Evolutionary conservation across 148 eudicot species (phyloP), one percentile per base, ranked within the genome.

Genomic region (Vaccinium macrocarpon): DNA sequence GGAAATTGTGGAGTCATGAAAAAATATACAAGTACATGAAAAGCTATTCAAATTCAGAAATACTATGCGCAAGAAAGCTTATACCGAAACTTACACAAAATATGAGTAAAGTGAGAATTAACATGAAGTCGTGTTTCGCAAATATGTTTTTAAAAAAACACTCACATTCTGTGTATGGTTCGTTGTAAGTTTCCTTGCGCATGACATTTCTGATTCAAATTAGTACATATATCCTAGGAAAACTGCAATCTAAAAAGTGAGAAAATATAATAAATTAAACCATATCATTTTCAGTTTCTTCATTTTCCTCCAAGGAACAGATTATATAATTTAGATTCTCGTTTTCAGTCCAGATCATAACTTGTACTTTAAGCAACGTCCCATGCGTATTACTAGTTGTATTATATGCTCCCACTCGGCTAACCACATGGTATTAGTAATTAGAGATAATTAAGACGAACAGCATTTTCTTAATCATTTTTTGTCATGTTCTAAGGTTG

Each of bases 281-380:
- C 13, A 8, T n/a, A 2, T n/a, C 70, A 35, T 68, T 27, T 12
- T 27, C 18, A 68, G 38, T 27, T 68, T 27, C 27, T 5, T 27
- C 38, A 35, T 25, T 12, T n/a, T 62, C 70, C 27, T 62, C 25
- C 29, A 3, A 62, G 12, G 70, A 62, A 8, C 27, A 62, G 27
- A 23, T 62, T 7, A 1, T 7, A 1, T 7, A 61, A 21, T 66
- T 25, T 25, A 27, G 32, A 25, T 68, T 25, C 32, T 4, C 32
- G 3, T 66, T 68, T 68, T 68, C 7, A 27, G 25, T 11, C 35
- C 35, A 68, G 38, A 13, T 68, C 38, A 27, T 27, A 16, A 16
- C 73, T 68, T 68, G 73, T 25, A 68, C 73, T 68, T 68, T 27
- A 68, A 68, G 73, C 72, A 66, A 25, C 72, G 29, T 68, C 73